Conservation (phyloP, 176 grass and related monocot genomes). For the Carex parvula region DNA sequence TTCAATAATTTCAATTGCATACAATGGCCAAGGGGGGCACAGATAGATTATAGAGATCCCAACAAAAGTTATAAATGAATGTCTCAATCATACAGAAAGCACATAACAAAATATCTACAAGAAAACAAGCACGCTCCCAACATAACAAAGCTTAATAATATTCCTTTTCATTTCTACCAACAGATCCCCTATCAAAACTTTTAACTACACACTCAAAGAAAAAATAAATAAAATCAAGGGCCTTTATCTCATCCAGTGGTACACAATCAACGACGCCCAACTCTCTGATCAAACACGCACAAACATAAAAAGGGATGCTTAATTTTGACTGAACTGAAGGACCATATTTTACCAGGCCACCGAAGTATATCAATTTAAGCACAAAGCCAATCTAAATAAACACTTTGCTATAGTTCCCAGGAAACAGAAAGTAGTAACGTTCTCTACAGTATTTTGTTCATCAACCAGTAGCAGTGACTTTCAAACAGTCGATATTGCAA, state of each 20-base stretch:
- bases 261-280: slow-evolving; percentile 8
- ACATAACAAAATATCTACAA: slow-evolving; percentile 25
- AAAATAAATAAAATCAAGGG: background rate
- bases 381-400: slow-evolving; percentile 66
- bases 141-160: background rate
- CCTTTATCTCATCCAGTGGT: background rate
- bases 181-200: slow-evolving; percentile 20
- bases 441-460: slow-evolving; percentile 38
- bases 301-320: slow-evolving; percentile 4
- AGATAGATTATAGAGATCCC: background rate
- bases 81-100: background rate
- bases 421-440: slow-evolving; percentile 41
- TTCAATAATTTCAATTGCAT: background rate
- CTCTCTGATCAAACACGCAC: background rate
- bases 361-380: slow-evolving; percentile 17
- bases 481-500: slow-evolving; percentile 98
- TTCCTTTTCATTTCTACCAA: slow-evolving; percentile 9
- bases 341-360: slow-evolving; percentile 3
- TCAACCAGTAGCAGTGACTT: slow-evolving; percentile 61
- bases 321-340: background rate
- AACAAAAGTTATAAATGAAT: slow-evolving; percentile 21
- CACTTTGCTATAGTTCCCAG: slow-evolving; percentile 48
- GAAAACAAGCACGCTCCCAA: slow-evolving; percentile 4
- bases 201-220: slow-evolving; percentile 8
- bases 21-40: background rate